These are phyloP conservation scores for Discostella stelligeroides DNA, from an alignment of 108 stramenopile species.

Conservation along the genomic window DNA sequence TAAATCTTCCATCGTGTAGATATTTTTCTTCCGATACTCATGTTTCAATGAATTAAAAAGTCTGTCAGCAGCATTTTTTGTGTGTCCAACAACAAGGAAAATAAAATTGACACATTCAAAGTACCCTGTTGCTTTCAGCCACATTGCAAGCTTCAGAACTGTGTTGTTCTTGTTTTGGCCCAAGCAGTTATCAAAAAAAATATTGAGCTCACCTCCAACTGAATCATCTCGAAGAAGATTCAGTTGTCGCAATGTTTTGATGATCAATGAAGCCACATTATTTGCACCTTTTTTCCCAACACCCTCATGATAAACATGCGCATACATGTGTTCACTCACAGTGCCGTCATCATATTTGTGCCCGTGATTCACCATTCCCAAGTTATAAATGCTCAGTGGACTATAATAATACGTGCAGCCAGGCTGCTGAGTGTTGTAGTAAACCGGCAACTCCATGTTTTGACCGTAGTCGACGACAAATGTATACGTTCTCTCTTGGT, in stretches of 20 bases:
- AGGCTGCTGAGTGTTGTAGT: slow-evolving; percentile 17
- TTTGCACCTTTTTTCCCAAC: slow-evolving; percentile 13
- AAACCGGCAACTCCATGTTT: slow-evolving; percentile 25
- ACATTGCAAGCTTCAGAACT: slow-evolving; percentile 3
- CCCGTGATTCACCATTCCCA: slow-evolving; percentile 21
- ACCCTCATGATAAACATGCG: slow-evolving; percentile 15
- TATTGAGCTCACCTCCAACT: too few relatives aligned
- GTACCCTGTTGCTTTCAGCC: slow-evolving; percentile 5
- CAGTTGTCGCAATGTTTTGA: slow-evolving; percentile 20
- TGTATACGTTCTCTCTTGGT: too few relatives aligned
- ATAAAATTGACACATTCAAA: slow-evolving; percentile 16
- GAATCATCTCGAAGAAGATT: too few relatives aligned
- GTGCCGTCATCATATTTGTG: background rate
- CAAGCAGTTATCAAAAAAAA: slow-evolving; percentile 20
- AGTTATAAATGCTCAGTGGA: slow-evolving; percentile 19
- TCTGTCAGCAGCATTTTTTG: too few relatives aligned
- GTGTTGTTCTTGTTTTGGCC: slow-evolving; percentile 34
- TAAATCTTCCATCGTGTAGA: slow-evolving; percentile 1
- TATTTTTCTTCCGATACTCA: too few relatives aligned
- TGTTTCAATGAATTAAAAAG: too few relatives aligned
- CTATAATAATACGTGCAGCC: too few relatives aligned
- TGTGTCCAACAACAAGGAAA: too few relatives aligned
- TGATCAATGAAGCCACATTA: slow-evolving; percentile 20
- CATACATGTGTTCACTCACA: slow-evolving; percentile 9
- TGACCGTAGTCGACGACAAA: too few relatives aligned